Evolutionary conservation across 2,329 filamentous ascomycete genomes (phyloP).

Genomic region (Aspergillus latus): DNA sequence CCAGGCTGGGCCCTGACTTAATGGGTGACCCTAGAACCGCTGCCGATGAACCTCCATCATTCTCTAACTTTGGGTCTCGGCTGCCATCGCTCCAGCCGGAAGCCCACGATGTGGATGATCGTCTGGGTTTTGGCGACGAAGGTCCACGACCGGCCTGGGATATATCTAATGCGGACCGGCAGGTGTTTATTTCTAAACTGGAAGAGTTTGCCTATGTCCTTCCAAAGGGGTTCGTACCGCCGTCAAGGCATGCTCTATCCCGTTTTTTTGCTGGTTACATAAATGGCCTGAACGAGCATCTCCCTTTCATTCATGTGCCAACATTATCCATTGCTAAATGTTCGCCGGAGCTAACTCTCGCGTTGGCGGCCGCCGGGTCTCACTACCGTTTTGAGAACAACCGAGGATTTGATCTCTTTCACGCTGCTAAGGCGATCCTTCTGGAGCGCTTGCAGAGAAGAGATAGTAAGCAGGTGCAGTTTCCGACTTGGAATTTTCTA

Average conservation of each 20-base stretch:
- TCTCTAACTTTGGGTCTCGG: slow-evolving; percentile 51
- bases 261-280: slow-evolving; percentile 54
- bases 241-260: slow-evolving; percentile 50
- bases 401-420: slow-evolving; percentile 57
- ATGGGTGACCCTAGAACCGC: slow-evolving; percentile 40
- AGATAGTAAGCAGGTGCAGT: slow-evolving; percentile 47
- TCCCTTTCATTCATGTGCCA: slow-evolving; percentile 53
- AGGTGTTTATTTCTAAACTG: slow-evolving; percentile 45
- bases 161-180: slow-evolving; percentile 48
- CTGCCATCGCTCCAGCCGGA: slow-evolving; percentile 50
- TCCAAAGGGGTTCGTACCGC: slow-evolving; percentile 49
- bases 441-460: slow-evolving; percentile 52
- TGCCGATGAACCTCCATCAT: slow-evolving; percentile 46
- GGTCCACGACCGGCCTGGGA: slow-evolving; percentile 48
- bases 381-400: slow-evolving; percentile 51
- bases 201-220: slow-evolving; percentile 49
- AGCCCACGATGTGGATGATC: slow-evolving; percentile 46
- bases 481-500: slow-evolving; percentile 44
- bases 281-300: slow-evolving; percentile 52
- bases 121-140: slow-evolving; percentile 44
- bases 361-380: slow-evolving; percentile 52
- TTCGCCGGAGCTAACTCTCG: slow-evolving; percentile 51
- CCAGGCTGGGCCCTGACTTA: slow-evolving; percentile 41
- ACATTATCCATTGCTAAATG: slow-evolving; percentile 48
- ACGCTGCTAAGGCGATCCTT: slow-evolving; percentile 56